phyloP scores from a whole-genome alignment of 73 alveolate genomes.

The Paramecium sonneborni region DNA sequence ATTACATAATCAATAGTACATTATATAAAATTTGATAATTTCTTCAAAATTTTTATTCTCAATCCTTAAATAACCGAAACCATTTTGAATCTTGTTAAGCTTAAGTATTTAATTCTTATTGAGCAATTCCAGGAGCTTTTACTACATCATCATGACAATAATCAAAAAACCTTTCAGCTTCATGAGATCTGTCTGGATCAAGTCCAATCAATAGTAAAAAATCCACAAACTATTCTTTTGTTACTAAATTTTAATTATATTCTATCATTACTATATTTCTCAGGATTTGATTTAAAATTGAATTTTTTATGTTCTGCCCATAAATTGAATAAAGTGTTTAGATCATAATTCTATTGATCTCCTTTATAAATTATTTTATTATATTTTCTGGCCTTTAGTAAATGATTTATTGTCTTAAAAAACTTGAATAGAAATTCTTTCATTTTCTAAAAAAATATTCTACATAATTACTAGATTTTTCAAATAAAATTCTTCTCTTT shows the following conservation, averaged over 20 bases:
- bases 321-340: constrained; percentile 1
- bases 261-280: neutral
- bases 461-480: constrained; percentile 16
- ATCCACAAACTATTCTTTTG: constrained; percentile 25
- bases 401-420: constrained; percentile 33
- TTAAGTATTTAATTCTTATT: neutral
- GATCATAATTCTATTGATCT: neutral
- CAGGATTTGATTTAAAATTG: neutral
- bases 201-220: constrained; percentile 37
- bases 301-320: constrained; percentile 56
- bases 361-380: constrained; percentile 32
- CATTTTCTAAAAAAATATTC: constrained; percentile 3
- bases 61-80: constrained; percentile 19
- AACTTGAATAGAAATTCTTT: constrained; percentile 42
- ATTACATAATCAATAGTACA: neutral
- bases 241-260: neutral
- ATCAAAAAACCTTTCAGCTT: constrained; percentile 54
- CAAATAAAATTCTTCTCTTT: constrained; percentile 39
- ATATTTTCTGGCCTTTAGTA: neutral
- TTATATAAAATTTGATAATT: neutral
- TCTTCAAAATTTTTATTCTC: neutral
- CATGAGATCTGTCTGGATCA: constrained; percentile 42
- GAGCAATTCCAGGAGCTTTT: neutral
- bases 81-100: neutral
- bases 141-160: constrained; percentile 54